A percentile compares a stretch with the other conserved stretches of the same genome.
phyloP scores from a whole-genome alignment of 2,329 filamentous ascomycete genomes.

The Penicillium janthinellum region DNA sequence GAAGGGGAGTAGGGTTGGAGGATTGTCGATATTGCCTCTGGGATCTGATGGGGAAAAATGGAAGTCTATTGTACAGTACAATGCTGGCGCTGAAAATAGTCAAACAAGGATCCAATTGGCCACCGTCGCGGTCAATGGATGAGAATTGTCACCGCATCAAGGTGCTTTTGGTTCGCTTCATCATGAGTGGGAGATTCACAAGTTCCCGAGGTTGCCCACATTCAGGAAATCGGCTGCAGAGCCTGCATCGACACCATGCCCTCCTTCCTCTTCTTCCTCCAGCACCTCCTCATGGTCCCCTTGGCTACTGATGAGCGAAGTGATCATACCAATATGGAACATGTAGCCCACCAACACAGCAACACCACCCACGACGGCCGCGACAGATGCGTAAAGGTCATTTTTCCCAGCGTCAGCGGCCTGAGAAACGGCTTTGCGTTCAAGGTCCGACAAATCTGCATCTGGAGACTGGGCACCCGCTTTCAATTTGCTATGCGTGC shows the following conservation, averaged over 20 bases:
- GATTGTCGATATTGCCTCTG: background rate
- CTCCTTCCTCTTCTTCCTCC: constrained; percentile 15
- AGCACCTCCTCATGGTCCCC: constrained; percentile 15
- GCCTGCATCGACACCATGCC: constrained; percentile 9
- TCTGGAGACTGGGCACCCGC: constrained; percentile 32
- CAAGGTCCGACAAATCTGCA: constrained; percentile 26
- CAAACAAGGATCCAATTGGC: background rate
- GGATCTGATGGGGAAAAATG: background rate
- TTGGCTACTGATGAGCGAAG: background rate
- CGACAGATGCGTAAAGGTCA: constrained; percentile 41
- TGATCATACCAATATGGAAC: constrained; percentile 34
- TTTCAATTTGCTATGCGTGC: constrained; percentile 41
- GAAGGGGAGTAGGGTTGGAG: background rate
- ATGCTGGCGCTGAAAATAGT: constrained; percentile 10
- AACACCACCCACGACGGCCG: constrained; percentile 37
- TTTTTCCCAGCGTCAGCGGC: constrained; percentile 31
- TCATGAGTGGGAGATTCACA: background rate
- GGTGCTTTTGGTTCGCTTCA: background rate
- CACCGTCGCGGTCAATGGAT: constrained; percentile 2
- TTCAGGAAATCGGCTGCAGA: constrained; percentile 23
- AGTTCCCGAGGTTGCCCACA: background rate
- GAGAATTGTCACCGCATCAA: background rate
- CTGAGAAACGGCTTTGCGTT: constrained; percentile 30
- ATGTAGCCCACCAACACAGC: constrained; percentile 42
- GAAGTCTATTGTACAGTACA: constrained; percentile 17